A percentile compares a stretch with the other conserved stretches of the same genome.
These are phyloP conservation scores for Alternaria burnsii DNA, from an alignment of 2,329 filamentous ascomycete genomes.

Conservation along the genomic window DNA sequence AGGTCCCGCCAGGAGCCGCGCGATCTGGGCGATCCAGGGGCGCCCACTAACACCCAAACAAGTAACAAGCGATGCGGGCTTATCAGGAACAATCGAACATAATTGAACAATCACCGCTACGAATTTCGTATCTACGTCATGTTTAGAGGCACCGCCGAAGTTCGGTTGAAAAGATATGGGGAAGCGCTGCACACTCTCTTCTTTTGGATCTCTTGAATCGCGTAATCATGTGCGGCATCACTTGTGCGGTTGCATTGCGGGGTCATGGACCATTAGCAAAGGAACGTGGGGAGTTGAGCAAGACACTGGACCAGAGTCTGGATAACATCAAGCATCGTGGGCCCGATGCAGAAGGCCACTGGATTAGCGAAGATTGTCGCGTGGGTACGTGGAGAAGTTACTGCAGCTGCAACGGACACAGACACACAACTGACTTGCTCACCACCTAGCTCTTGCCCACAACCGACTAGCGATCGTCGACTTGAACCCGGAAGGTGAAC, in stretches of 20 bases:
- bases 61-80: slow-evolving; percentile 15
- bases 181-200: neutral
- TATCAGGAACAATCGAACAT: slow-evolving; percentile 8
- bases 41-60: slow-evolving; percentile 8
- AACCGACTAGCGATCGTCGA: slow-evolving; percentile 39
- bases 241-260: slow-evolving; percentile 23
- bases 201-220: neutral
- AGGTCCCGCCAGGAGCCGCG: slow-evolving; percentile 1
- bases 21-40: slow-evolving; percentile 8
- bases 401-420: neutral
- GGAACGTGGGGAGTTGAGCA: slow-evolving; percentile 13
- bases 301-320: slow-evolving; percentile 22
- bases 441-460: slow-evolving; percentile 33
- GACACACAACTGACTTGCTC: slow-evolving; percentile 20
- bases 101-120: slow-evolving; percentile 2
- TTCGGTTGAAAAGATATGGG: slow-evolving; percentile 1
- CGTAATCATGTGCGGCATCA: slow-evolving; percentile 25
- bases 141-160: neutral
- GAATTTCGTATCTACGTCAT: slow-evolving; percentile 9
- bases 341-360: slow-evolving; percentile 57
- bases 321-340: slow-evolving; percentile 55
- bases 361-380: slow-evolving; percentile 56
- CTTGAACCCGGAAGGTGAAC: slow-evolving; percentile 30
- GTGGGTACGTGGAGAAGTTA: slow-evolving; percentile 47
- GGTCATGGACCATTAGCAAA: slow-evolving; percentile 18